These are phyloP conservation scores for Colletotrichum incanum DNA, from an alignment of 2,329 filamentous ascomycete species.

Conservation along the genomic window DNA sequence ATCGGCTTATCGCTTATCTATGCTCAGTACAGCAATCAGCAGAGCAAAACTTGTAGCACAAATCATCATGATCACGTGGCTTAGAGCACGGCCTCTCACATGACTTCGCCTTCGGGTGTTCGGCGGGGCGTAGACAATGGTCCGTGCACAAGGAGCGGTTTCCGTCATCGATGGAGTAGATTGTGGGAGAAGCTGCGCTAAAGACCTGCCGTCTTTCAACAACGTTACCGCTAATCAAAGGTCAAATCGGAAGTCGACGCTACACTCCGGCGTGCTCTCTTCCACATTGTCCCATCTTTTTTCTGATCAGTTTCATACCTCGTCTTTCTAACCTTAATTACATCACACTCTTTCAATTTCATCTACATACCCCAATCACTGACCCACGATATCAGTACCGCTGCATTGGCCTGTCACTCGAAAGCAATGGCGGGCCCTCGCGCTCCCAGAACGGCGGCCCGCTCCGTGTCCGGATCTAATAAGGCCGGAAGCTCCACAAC, in stretches of 20 bases:
- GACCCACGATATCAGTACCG: too few species aligned
- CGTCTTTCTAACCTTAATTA: too few species aligned
- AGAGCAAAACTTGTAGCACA: too few species aligned
- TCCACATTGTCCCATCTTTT: not conserved
- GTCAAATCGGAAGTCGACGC: not conserved
- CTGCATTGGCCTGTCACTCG: too few species aligned
- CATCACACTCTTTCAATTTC: not conserved
- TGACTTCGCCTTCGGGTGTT: not conserved
- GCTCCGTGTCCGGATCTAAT: not conserved
- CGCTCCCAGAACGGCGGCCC: not conserved
- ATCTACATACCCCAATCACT: not conserved
- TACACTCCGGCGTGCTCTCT: not conserved
- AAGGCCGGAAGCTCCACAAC: not conserved
- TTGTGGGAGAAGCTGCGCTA: not conserved
- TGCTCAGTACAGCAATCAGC: too few species aligned
- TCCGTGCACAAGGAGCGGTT: not conserved
- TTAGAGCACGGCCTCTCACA: not conserved
- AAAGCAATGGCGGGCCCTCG: constrained; percentile 9
- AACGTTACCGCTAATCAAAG: constrained; percentile 1
- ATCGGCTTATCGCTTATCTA: too few species aligned
- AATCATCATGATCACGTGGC: not conserved
- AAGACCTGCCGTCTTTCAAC: not conserved
- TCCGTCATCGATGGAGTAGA: not conserved
- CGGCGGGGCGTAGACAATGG: not conserved
- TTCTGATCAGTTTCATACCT: not conserved